Evolutionary conservation across 2,329 filamentous ascomycete genomes (phyloP).

Genomic region (Penicillium sumatraense): DNA sequence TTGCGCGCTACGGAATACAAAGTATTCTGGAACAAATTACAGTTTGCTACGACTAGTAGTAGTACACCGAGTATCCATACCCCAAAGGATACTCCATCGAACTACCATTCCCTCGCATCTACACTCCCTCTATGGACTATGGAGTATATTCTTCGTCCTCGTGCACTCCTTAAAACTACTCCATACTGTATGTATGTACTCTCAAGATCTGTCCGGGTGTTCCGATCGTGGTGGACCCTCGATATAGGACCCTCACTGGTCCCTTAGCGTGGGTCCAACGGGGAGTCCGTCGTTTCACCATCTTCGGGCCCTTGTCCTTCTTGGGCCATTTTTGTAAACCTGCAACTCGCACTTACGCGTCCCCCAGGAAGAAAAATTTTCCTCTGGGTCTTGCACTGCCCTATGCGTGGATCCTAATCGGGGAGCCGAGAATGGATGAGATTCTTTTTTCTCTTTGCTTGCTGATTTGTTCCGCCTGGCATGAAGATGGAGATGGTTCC

Average conservation of each 20-base stretch:
- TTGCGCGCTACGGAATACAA: too few species aligned
- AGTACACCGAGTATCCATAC: not conserved
- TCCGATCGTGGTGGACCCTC: slow-evolving; percentile 16
- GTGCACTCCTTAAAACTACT: too few species aligned
- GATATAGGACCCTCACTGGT: slow-evolving; percentile 12
- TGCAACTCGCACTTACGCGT: slow-evolving; percentile 36
- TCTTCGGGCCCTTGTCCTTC: slow-evolving; percentile 30
- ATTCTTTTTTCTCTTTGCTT: not conserved
- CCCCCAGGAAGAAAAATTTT: slow-evolving; percentile 15
- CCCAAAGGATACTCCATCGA: not conserved
- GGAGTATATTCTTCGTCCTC: not conserved
- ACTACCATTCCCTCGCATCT: not conserved
- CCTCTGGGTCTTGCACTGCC: slow-evolving; percentile 6
- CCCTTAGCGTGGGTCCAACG: slow-evolving; percentile 1
- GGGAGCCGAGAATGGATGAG: not conserved
- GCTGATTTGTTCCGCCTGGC: not conserved
- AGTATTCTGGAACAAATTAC: not conserved
- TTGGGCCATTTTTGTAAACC: slow-evolving; percentile 11
- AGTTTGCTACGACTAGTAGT: not conserved
- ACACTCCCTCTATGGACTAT: not conserved
- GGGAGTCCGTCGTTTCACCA: slow-evolving; percentile 33
- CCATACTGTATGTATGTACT: not conserved
- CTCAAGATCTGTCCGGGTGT: slow-evolving; percentile 4
- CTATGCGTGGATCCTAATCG: slow-evolving; percentile 3
- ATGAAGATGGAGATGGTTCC: not conserved